These are phyloP conservation scores for Lachnellula subtilissima DNA, from an alignment of 2,329 filamentous ascomycete species.

Conservation along the genomic window DNA sequence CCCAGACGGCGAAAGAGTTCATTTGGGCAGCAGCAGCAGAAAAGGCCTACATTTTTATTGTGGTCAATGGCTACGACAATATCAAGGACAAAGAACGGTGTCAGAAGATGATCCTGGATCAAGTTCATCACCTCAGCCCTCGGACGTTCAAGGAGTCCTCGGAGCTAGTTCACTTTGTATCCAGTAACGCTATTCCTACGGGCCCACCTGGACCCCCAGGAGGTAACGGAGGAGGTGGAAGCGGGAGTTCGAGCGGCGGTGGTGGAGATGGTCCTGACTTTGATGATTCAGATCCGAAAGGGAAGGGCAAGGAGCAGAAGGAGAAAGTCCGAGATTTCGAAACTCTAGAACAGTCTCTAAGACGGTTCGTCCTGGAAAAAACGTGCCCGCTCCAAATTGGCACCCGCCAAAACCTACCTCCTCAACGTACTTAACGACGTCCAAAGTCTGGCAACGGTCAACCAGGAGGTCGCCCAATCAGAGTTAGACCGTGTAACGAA, in stretches of 20 bases:
- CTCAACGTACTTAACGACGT: constrained; percentile 90
- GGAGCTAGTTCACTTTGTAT: constrained; percentile 96
- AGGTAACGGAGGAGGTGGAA: constrained; percentile 49
- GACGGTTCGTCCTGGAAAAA: constrained; percentile 93
- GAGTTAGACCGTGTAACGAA: constrained; percentile 79
- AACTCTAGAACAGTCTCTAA: constrained; percentile 78
- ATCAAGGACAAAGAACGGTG: constrained; percentile 90
- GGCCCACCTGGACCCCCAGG: constrained; percentile 52
- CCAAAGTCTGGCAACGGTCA: constrained; percentile 75
- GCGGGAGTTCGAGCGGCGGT: constrained; percentile 47
- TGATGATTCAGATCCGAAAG: constrained; percentile 51
- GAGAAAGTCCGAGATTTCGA: constrained; percentile 89
- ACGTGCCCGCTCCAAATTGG: constrained; percentile 88
- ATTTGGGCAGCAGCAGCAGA: constrained; percentile 93
- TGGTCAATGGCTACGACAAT: constrained; percentile 94
- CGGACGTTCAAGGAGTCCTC: constrained; percentile 87
- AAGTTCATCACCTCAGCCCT: constrained; percentile 82
- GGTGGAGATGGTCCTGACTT: constrained; percentile 39
- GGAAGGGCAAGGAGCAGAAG: constrained; percentile 79
- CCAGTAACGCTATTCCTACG: constrained; percentile 88
- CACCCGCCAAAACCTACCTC: constrained; percentile 91
- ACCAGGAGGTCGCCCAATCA: constrained; percentile 77
- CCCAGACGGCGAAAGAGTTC: constrained; percentile 94
- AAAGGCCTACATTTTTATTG: constrained; percentile 98
- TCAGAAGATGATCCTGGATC: constrained; percentile 87